Percentiles rank a stretch among this genome's conserved stretches.
Conservation (phyloP, 768 basidiomycete species). For the Russula brevipes region DNA sequence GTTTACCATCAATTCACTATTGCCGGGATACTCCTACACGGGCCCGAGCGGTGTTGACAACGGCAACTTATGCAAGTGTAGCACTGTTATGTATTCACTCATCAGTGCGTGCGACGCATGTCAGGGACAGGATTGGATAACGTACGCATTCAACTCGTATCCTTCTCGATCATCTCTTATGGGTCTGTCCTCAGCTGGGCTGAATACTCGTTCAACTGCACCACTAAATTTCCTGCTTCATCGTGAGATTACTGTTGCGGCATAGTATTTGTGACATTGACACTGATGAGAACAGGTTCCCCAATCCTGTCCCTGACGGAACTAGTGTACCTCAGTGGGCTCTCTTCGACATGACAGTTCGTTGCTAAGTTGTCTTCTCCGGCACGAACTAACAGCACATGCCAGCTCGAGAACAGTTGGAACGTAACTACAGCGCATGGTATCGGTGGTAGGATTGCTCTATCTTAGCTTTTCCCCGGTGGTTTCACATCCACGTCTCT, state of each 20-base stretch:
- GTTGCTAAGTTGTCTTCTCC: background rate
- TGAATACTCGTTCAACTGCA: background rate
- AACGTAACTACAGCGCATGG: background rate
- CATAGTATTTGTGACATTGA: background rate
- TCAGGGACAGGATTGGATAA: background rate
- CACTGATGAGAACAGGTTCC: background rate
- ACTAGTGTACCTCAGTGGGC: background rate
- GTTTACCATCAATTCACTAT: background rate
- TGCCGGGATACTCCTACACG: background rate
- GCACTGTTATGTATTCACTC: conserved; percentile 9
- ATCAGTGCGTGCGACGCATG: conserved; percentile 19
- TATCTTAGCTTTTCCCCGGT: no score
- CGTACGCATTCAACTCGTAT: background rate
- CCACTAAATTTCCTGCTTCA: background rate
- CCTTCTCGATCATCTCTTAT: background rate
- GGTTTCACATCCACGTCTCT: background rate
- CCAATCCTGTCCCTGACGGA: conserved; percentile 8
- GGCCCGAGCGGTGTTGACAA: background rate
- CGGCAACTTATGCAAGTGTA: conserved; percentile 15
- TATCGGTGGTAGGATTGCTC: background rate
- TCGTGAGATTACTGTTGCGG: conserved; percentile 1
- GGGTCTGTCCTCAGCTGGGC: background rate
- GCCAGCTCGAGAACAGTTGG: background rate
- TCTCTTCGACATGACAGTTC: background rate
- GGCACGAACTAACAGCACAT: background rate